Evolutionary conservation across 78 protist species (phyloP), one percentile per base, ranked within the genome.

Genomic region (Dictyostelium intermedium): DNA sequence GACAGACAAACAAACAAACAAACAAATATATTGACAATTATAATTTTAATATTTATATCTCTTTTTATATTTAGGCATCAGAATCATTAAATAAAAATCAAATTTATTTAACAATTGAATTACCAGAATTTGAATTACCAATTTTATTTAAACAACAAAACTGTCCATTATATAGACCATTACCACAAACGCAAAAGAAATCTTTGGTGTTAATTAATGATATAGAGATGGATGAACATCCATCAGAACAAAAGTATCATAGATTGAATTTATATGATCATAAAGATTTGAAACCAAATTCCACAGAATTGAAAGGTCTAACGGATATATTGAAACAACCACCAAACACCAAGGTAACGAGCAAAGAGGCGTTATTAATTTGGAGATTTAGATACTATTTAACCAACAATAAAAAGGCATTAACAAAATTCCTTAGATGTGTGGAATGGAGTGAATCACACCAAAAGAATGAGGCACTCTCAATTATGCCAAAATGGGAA

Each of bases 381-480:
- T 96, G 97, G 97, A 96, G 93, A 70, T 99, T 96, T 73, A 61
- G 99, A 16, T 95, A 79, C 32, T 97, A 87, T 32, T 76, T 98
- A 35, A 39, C 93, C 2, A 74, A 92, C 14, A 96, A 98, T n/a
- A 98, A 97, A 78, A 91, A 89, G 43, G 98, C 99, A 39, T 92
- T 98, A 25, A 97, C 99, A 0, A 96, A 96, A 37, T 98, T 98
- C 73, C 74, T 99, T 27, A 35, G 91, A 66, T 93, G 97, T 53
- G 98, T 99, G 16, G 99, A 98, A 53, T 99, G 99, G 99, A 23
- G 37, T 43, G 97, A 97, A 73, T 11, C 69, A 34, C 79, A 95
- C 32, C 97, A 98, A 81, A 91, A 53, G 82, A 77, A 87, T 50
- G 96, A 91, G 20, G 98, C 97, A n/a, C 77, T 87, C 3, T 83